These are phyloP conservation scores for Fusarium praegraminearum DNA, from an alignment of 2,329 filamentous ascomycete species.

Conservation along the genomic window DNA sequence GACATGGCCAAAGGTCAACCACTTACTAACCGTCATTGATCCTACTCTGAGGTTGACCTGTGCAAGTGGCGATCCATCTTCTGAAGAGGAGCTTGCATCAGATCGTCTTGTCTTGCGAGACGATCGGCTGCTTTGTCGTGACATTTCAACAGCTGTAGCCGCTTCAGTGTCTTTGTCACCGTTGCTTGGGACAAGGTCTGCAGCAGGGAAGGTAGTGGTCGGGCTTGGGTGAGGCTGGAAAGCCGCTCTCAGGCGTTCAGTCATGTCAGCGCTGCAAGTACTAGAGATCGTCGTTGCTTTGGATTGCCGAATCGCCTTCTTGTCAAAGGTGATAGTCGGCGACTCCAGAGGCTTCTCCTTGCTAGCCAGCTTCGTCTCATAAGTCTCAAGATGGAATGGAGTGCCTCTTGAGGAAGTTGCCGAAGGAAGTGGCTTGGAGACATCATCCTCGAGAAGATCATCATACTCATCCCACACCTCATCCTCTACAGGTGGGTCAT, in stretches of 20 bases:
- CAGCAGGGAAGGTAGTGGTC: slow-evolving; percentile 58
- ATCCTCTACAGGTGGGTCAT: slow-evolving; percentile 77
- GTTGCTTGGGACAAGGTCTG: slow-evolving; percentile 53
- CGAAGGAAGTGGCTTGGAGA: slow-evolving; percentile 60
- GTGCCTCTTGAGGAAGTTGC: slow-evolving; percentile 67
- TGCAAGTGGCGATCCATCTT: slow-evolving; percentile 72
- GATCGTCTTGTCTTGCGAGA: slow-evolving; percentile 56
- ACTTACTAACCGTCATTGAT: slow-evolving; percentile 87
- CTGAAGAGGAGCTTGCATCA: slow-evolving; percentile 61
- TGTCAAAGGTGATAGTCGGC: slow-evolving; percentile 57
- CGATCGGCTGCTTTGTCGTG: slow-evolving; percentile 49
- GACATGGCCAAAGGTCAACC: slow-evolving; percentile 86
- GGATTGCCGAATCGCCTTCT: slow-evolving; percentile 51
- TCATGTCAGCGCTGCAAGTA: slow-evolving; percentile 67
- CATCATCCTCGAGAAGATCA: slow-evolving; percentile 80
- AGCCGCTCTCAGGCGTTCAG: slow-evolving; percentile 63
- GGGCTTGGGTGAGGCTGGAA: slow-evolving; percentile 59
- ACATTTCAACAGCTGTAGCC: slow-evolving; percentile 49
- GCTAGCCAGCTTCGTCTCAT: slow-evolving; percentile 54
- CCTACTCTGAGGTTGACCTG: slow-evolving; percentile 83
- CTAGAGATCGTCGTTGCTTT: slow-evolving; percentile 60
- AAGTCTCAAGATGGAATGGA: slow-evolving; percentile 68
- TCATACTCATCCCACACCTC: slow-evolving; percentile 97
- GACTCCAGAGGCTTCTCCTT: slow-evolving; percentile 60
- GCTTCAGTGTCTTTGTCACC: slow-evolving; percentile 30